Evolutionary conservation across 148 eudicot genomes (phyloP).

Genomic region (Selenicereus undatus): DNA sequence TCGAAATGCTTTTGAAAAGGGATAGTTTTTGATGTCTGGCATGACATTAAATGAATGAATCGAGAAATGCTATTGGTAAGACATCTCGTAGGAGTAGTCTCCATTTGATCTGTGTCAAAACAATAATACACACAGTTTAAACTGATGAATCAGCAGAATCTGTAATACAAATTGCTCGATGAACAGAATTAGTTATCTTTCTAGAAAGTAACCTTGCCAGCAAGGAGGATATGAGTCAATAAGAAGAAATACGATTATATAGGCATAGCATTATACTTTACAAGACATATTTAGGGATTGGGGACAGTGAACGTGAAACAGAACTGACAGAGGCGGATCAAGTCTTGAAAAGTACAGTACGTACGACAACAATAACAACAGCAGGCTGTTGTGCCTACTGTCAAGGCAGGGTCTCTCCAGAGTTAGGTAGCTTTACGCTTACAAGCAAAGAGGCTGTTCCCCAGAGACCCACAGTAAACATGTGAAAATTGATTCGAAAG

Average conservation of each 20-base stretch:
- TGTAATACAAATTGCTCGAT: neutral
- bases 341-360: neutral
- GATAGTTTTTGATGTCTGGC: constrained; percentile 48
- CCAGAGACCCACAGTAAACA: neutral
- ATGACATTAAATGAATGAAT: constrained; percentile 78
- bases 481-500: neutral
- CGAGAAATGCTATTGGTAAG: constrained; percentile 79
- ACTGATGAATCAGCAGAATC: neutral
- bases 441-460: neutral
- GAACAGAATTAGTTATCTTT: neutral
- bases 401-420: neutral
- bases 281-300: neutral
- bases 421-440: neutral
- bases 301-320: too few species aligned
- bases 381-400: neutral
- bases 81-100: constrained; percentile 59
- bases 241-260: too few species aligned
- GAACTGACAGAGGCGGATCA: neutral
- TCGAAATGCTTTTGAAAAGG: constrained; percentile 54
- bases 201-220: neutral
- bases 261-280: neutral
- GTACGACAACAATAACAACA: neutral
- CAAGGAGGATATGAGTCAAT: neutral
- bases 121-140: neutral
- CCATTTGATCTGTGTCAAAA: constrained; percentile 60